Base-by-base conservation (phyloP, 495 filamentous ascomycete genomes). In the Paragyromitra xinjiangensis region DNA sequence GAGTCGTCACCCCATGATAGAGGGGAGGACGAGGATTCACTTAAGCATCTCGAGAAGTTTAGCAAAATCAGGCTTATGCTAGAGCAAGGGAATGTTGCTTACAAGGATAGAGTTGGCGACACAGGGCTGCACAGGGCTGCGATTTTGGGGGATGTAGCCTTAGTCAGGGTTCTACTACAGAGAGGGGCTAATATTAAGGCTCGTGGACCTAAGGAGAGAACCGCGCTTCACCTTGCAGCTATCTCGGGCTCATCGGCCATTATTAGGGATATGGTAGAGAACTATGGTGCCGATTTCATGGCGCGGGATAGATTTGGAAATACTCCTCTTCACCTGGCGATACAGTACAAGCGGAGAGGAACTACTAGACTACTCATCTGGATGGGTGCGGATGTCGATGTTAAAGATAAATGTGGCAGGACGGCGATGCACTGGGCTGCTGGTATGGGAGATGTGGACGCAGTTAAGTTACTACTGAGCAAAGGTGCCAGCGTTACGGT, bases 91-190 rank as follows among this genome's bases (percentile, higher is more conserved):
- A 39, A 62, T 62, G 40, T 62, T 39, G 34, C 29, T n/a, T 62
- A 62, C 19, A 59, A 29, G 14, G 67, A 70, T 14, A 29, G 24
- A 12, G 34, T 70, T 19, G 67, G 67, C 4, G 29, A 59, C 39
- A 70, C 67, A 12, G 85, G 87, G 39, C 69, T 90, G 64, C 87
- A 88, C 80, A 87, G 86, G 86, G 87, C 88, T 11, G 86, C 86
- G 69, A 84, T 84, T 44, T 86, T 85, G 19, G 87, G 88, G 12
- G 88, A 90, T 77, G 80, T 81, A 65, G 79, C 82, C 19, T 71
- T 89, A 39, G 86, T 83, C n/a, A 84, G 86, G 78, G 64, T 86
- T 80, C 80, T 90, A 63, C 82, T 90, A 6, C 45, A 77, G 2
- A 53, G 42, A 14, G 73, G 39, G 83, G 34, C 44, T 24, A 39